Evolutionary conservation across 108 stramenopile genomes (phyloP).

Genomic region (Cylindrotheca fusiformis): DNA sequence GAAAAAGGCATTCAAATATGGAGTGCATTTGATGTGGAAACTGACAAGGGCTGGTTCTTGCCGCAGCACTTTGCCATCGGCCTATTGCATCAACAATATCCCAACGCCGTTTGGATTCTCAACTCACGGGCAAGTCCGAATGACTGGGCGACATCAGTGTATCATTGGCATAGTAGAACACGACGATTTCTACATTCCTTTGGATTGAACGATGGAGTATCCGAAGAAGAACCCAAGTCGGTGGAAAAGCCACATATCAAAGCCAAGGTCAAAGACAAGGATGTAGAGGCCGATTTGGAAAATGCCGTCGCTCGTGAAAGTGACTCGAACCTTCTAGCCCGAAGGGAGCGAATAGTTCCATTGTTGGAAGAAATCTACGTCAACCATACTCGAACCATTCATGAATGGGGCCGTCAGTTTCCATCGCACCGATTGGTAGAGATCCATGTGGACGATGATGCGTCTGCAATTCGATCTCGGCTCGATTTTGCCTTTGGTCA

Average conservation of each 20-base stretch:
- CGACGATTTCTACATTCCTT: conserved; percentile 23
- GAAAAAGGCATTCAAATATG: conserved; percentile 11
- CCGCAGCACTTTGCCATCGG: conserved; percentile 43
- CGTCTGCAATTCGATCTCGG: neutral
- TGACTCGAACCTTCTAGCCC: neutral
- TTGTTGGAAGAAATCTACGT: conserved; percentile 26
- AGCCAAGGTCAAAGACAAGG: neutral
- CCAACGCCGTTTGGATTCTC: conserved; percentile 36
- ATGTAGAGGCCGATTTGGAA: conserved; percentile 11
- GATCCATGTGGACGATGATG: conserved; percentile 28
- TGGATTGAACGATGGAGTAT: conserved; percentile 3
- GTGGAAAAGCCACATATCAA: neutral
- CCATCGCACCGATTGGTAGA: conserved; percentile 20
- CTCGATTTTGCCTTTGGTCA: conserved; percentile 4
- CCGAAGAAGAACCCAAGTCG: neutral
- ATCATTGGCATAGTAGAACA: conserved; percentile 33
- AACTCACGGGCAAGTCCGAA: conserved; percentile 9
- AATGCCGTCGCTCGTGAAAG: neutral
- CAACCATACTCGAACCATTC: conserved; percentile 22
- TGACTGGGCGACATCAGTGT: conserved; percentile 29
- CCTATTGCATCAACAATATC: conserved; percentile 28
- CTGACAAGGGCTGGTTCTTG: conserved; percentile 23
- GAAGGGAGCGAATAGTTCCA: conserved; percentile 2
- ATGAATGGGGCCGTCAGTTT: conserved; percentile 21
- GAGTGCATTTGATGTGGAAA: conserved; percentile 30